phyloP scores from a whole-genome alignment of 805 yeast species.

The Scheffersomyces spartinae region DNA sequence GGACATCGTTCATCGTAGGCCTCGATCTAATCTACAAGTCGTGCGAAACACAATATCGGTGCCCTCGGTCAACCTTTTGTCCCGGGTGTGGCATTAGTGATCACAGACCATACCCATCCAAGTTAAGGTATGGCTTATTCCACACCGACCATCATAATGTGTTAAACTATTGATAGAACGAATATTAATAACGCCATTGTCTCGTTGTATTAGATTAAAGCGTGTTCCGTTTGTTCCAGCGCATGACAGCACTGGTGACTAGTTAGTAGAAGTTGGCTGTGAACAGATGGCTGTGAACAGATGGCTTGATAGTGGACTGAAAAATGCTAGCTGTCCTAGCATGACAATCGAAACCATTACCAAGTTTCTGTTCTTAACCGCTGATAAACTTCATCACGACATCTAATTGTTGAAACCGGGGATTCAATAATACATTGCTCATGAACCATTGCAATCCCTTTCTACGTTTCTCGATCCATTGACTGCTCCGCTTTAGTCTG shows the following conservation, averaged over 20 bases:
- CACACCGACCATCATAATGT: no score
- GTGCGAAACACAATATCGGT: no score
- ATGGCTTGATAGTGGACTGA: conserved; percentile 1
- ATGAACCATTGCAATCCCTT: conserved; percentile 51
- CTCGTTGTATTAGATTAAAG: no score
- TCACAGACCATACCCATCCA: no score
- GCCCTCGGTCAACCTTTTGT: no score
- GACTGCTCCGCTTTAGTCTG: conserved; percentile 24
- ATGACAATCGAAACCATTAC: not conserved
- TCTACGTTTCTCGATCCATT: conserved; percentile 43
- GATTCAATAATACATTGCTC: conserved; percentile 41
- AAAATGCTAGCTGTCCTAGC: not conserved
- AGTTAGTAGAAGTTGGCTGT: conserved; percentile 18
- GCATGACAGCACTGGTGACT: conserved; percentile 27
- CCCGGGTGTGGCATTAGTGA: no score
- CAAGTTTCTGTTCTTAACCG: conserved; percentile 4
- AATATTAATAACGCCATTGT: no score
- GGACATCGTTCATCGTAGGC: no score
- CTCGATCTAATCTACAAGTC: no score
- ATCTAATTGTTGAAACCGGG: conserved; percentile 25
- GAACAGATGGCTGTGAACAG: conserved; percentile 4
- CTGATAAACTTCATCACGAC: conserved; percentile 31
- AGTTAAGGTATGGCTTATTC: no score
- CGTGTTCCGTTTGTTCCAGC: no score
- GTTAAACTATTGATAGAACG: no score